Percentiles rank a stretch among this genome's conserved stretches.
phyloP scores from a whole-genome alignment of 345 rosid species.

The Chamaenerion angustifolium region DNA sequence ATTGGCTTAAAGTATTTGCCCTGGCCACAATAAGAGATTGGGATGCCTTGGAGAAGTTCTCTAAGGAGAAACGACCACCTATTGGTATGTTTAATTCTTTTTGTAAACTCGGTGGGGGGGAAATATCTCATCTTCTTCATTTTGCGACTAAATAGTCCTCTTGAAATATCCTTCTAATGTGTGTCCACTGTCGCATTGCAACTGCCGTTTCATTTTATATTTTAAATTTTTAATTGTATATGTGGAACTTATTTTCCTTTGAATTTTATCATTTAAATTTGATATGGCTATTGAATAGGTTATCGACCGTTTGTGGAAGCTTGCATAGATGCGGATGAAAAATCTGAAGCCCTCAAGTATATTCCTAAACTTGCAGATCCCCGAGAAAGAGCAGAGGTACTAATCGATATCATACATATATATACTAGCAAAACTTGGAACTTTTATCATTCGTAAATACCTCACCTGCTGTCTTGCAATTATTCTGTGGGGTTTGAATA shows the following conservation, averaged over 20 bases:
- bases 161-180: too few species aligned
- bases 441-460: too few species aligned
- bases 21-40: slow-evolving; percentile 84
- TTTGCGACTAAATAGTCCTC: too few species aligned
- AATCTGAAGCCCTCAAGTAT: slow-evolving; percentile 81
- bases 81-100: slow-evolving; percentile 29
- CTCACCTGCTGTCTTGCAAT: neutral
- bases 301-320: slow-evolving; percentile 94
- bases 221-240: too few species aligned
- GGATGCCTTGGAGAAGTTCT: slow-evolving; percentile 86
- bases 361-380: slow-evolving; percentile 86
- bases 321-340: slow-evolving; percentile 84
- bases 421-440: too few species aligned
- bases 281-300: slow-evolving; percentile 28
- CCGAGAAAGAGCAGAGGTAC: slow-evolving; percentile 88
- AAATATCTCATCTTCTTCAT: too few species aligned
- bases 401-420: neutral
- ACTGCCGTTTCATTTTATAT: too few species aligned
- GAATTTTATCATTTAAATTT: neutral
- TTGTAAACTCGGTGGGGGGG: too few species aligned
- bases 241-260: neutral
- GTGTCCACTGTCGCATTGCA: too few species aligned
- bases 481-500: slow-evolving; percentile 10
- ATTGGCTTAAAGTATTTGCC: slow-evolving; percentile 88
- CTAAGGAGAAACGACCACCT: slow-evolving; percentile 91